Evolutionary conservation across 2,329 filamentous ascomycete genomes (phyloP).

Genomic region (Trichoderma cornu-damae): DNA sequence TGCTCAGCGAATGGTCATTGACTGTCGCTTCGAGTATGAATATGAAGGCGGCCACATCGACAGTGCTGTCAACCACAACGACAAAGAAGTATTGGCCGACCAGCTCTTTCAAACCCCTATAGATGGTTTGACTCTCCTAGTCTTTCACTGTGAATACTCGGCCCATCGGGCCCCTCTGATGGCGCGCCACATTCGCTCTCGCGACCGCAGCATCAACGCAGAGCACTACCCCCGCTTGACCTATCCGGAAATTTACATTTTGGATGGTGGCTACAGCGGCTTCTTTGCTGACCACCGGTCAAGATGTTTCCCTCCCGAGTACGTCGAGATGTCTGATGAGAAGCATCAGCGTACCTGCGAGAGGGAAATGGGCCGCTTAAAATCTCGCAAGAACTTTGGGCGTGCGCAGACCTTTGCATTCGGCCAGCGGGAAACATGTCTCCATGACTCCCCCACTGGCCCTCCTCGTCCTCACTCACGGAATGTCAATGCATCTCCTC

Average conservation of each 20-base stretch:
- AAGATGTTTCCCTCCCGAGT: conserved; percentile 89
- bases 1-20: conserved; percentile 79
- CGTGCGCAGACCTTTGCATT: conserved; percentile 95
- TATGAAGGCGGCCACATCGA: conserved; percentile 95
- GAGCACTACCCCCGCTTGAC: conserved; percentile 82
- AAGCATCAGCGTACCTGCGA: conserved; percentile 92
- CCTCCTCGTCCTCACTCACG: conserved; percentile 41
- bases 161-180: conserved; percentile 93
- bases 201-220: conserved; percentile 79
- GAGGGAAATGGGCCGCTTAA: conserved; percentile 87
- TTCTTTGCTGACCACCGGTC: conserved; percentile 77
- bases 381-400: conserved; percentile 78
- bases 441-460: conserved; percentile 57
- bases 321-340: conserved; percentile 92
- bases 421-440: conserved; percentile 60
- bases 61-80: conserved; percentile 91
- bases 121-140: conserved; percentile 68
- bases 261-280: conserved; percentile 91
- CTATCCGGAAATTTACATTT: conserved; percentile 96
- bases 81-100: conserved; percentile 79
- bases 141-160: conserved; percentile 98
- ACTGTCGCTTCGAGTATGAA: conserved; percentile 98
- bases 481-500: conserved; percentile 32
- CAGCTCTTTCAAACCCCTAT: conserved; percentile 70
- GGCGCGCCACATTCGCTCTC: conserved; percentile 86